Base-by-base conservation (phyloP, 768 basidiomycete genomes). In the Boletus tomentosulus region DNA sequence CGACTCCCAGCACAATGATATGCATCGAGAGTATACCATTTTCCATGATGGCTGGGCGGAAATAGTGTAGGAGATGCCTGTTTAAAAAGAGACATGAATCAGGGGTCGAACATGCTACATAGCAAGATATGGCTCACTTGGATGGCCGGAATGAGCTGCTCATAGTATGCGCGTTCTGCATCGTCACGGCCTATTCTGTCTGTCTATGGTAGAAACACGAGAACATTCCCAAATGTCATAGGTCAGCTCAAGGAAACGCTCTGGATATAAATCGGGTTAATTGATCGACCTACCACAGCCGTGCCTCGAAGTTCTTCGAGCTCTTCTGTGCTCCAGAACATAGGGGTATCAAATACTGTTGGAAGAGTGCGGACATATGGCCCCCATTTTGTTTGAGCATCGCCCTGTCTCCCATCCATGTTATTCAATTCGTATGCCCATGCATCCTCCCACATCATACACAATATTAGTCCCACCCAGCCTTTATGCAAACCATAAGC, bases 361-460 rank as follows among this genome's bases (percentile, higher is more conserved):
- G 95, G 95, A 55, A 98, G 77, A 15, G 78, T 60, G 41, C 48
- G 59, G 50, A 67, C 56, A 31, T 67, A 67, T 1, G 66, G 57
- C 4, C 59, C 62, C 67, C 66, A 68, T 54, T 48, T 61, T 16
- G 53, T 28, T 10, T 33, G 48, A 31, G 27, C 13, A n/a, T 19
- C 19, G 27, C 27, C 37, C 4, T 33, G 47, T 10, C 67, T 63
- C 15, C 16, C 12, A 25, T 48, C 46, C 35, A 33, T 19, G 12
- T 11, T 9, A 41, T 93, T 92, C 91, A 50, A 73, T 82, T 46
- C 90, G 3, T 72, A 53, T 1, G 84, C 84, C 57, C 78, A 78
- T 4, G 84, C 80, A 50, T 81, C 81, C 70, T 99, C 97, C 89
- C 91, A 97, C 89, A 98, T 92, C 85, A 99, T 87, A 58, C 86